Evolutionary conservation across 768 basidiomycete genomes (phyloP).

Genomic region (Termitomyces sp.): DNA sequence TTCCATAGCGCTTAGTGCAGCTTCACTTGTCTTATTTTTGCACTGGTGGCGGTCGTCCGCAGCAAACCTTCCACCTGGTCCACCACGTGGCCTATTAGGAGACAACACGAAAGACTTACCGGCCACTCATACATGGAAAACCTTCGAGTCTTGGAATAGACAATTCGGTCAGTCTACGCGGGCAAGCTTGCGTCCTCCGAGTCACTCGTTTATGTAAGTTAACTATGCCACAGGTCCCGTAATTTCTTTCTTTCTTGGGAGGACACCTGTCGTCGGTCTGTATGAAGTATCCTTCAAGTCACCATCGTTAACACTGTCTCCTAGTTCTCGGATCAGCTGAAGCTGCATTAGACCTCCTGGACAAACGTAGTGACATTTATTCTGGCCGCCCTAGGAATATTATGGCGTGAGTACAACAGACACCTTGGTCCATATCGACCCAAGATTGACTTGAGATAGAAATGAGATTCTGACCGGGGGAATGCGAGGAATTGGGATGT

Average conservation of each 20-base stretch:
- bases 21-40: neutral
- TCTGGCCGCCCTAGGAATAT: conserved; percentile 27
- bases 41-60: neutral
- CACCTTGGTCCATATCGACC: neutral
- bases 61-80: conserved; percentile 3
- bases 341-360: conserved; percentile 25
- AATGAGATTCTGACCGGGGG: conserved; percentile 25
- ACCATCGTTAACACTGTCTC: neutral
- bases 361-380: conserved; percentile 27
- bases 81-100: neutral
- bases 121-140: conserved; percentile 13
- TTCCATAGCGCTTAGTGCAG: neutral
- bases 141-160: conserved; percentile 14
- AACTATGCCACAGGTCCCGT: conserved; percentile 9
- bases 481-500: conserved; percentile 27
- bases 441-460: conserved; percentile 4
- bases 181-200: no score
- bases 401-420: conserved; percentile 18
- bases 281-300: neutral
- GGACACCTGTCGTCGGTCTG: conserved; percentile 17
- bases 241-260: conserved; percentile 16
- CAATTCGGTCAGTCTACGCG: conserved; percentile 10
- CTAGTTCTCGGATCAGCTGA: conserved; percentile 21
- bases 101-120: conserved; percentile 5
- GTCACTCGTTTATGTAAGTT: neutral